Evolutionary conservation across 352 stramenopile genomes (phyloP), one percentile per base, ranked within the genome.

Genomic region (Lagenidium sp.): DNA sequence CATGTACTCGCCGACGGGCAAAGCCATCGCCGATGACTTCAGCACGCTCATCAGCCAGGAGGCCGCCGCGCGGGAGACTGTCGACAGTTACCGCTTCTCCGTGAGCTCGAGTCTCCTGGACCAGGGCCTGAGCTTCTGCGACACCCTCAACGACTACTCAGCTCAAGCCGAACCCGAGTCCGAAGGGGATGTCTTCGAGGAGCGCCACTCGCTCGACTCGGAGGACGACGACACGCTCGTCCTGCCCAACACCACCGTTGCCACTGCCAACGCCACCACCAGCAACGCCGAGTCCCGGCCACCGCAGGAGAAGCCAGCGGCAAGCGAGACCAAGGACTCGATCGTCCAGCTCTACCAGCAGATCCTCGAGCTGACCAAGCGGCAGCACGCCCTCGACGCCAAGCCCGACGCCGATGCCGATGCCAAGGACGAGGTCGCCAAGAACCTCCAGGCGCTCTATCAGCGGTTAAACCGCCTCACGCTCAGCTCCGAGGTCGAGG

Each of bases 281-380:
- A n/a, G n/a, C n/a, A n/a, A n/a, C n/a, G n/a, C n/a, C n/a, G n/a
- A n/a, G n/a, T n/a, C n/a, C n/a, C n/a, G n/a, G n/a, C n/a, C n/a
- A n/a, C n/a, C n/a, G n/a, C n/a, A n/a, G n/a, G n/a, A n/a, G n/a
- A n/a, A n/a, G n/a, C n/a, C n/a, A n/a, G n/a, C n/a, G n/a, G 16
- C 24, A 44, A 49, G 3, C 28, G 38, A 58, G 12, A 37, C 15
- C 23, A 76, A 75, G 41, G 57, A 56, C 12, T 66, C 63, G 30
- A 54, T 84, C 41, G 67, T 79, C 44, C 64, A 65, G 40, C 44
- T 84, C 13, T 84, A 84, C 50, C 67, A 84, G 50, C 62, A 68
- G 47, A 75, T 84, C 25, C 28, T 84, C 26, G 67, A 79, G 52
- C 50, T 79, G 35, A 84, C 71, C 5, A 81, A 75, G 57, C 44